Base-by-base conservation (phyloP, 1,139 yeast species). In the Lodderomyces pseudojiufengensis region DNA sequence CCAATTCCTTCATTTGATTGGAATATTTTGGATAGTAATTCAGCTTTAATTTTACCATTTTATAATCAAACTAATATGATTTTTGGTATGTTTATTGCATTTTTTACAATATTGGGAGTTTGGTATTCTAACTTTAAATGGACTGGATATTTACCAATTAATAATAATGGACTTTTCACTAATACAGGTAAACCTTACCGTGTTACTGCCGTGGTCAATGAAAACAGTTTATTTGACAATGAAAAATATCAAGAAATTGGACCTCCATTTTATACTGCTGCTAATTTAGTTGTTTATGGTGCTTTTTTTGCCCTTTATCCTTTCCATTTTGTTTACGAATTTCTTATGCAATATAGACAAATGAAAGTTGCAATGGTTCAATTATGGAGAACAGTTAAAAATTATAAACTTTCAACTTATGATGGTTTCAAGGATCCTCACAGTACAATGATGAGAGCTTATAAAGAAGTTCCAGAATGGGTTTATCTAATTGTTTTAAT, bases 381-480 rank as follows among this genome's bases (percentile, higher is more conserved):
- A 8, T 29, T 48, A 23, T 21, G 29, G 11, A 16, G 24, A 13
- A 31, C 32, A 8, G 12, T 43, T 3, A 45, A 20, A 25, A 36
- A 49, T 27, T 35, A 33, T 27, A 43, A 29, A 35, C 32, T 23
- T 21, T 43, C 46, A 2, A 44, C 44, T 15, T 49, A 37, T 27
- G 51, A 45, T 3, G 54, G 51, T 4, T 44, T 44, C 25, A 52
- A 65, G 15, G 84, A 79, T 46, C 75, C 82, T 0, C 81, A 77
- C 44, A 65, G 76, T 31, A 62, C 65, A 36, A 70, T 76, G 74
- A 76, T 77, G 80, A 44, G 63, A 18, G 56, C 58, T 14, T 77
- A 76, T 51, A 65, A 64, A 27, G 86, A 80, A 46, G 84, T 77
- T 13, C 85, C 85, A 8, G 80, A 77, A 41, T 73, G 75, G 73